Conservation (phyloP, 2,329 filamentous ascomycete species). For the Diaporthe humulicola region DNA sequence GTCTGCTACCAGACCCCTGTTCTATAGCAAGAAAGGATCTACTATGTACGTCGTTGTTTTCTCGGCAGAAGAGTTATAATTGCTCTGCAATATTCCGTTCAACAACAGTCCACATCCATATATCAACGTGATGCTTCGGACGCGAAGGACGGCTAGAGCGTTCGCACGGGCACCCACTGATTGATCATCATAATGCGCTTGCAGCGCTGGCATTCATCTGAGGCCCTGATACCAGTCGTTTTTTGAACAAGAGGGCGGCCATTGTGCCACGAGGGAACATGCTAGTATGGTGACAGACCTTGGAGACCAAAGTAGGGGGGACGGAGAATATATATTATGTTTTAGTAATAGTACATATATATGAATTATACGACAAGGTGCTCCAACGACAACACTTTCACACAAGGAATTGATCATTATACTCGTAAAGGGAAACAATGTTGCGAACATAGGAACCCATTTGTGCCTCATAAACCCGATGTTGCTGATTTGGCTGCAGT, state of each 20-base stretch:
- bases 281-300: neutral
- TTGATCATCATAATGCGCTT: neutral
- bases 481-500: neutral
- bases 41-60: neutral
- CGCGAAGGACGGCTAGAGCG: too few relatives aligned
- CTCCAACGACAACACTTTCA: neutral
- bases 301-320: neutral
- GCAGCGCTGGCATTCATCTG: too few relatives aligned
- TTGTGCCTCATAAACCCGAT: neutral
- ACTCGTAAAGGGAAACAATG: neutral
- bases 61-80: neutral
- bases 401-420: neutral
- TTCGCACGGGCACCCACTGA: neutral
- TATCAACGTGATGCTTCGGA: neutral
- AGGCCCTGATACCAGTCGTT: too few relatives aligned
- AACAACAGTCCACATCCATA: neutral
- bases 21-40: neutral
- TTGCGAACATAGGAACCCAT: neutral
- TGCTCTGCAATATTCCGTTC: neutral
- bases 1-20: neutral
- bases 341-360: neutral
- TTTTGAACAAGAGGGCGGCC: neutral
- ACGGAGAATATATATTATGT: neutral
- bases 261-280: too few relatives aligned
- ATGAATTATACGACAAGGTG: neutral